Evolutionary conservation across 768 basidiomycete genomes (phyloP).

Genomic region (Suillus plorans): DNA sequence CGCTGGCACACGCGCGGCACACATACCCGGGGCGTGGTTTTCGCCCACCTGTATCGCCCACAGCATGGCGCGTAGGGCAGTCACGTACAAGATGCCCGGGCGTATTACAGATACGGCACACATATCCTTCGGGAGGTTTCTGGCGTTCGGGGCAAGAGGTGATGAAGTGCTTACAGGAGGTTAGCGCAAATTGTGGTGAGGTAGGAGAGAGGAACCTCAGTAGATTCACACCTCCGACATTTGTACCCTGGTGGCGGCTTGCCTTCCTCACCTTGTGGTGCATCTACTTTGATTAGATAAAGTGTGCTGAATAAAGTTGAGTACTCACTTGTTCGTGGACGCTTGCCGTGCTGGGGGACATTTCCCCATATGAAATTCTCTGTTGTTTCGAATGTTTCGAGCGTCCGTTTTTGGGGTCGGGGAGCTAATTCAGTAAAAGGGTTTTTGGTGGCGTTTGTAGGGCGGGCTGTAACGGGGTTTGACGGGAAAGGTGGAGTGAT

Average conservation of each 20-base stretch:
- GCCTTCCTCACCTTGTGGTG: conserved; percentile 41
- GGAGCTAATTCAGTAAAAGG: conserved; percentile 53
- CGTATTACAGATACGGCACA: conserved; percentile 86
- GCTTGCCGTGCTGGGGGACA: conserved; percentile 56
- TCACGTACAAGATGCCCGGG: conserved; percentile 86
- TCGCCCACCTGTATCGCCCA: conserved; percentile 79
- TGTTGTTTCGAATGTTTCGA: conserved; percentile 44
- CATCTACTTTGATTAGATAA: conserved; percentile 13
- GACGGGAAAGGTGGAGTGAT: conserved; percentile 57
- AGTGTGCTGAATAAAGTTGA: not conserved
- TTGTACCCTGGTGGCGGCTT: conserved; percentile 73
- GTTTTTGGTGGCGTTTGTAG: conserved; percentile 68
- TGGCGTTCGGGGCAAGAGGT: conserved; percentile 72
- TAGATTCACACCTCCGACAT: conserved; percentile 74
- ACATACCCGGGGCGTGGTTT: conserved; percentile 86
- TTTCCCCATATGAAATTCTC: conserved; percentile 74
- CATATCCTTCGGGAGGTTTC: conserved; percentile 80
- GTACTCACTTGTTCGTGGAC: conserved; percentile 51
- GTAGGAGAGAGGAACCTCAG: conserved; percentile 51
- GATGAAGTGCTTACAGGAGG: conserved; percentile 56
- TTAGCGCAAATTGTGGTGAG: conserved; percentile 7
- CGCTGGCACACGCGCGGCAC: conserved; percentile 89
- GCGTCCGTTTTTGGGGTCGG: conserved; percentile 51
- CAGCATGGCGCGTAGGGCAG: conserved; percentile 77
- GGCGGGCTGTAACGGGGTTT: conserved; percentile 39